Evolutionary conservation across 768 basidiomycete genomes (phyloP), one percentile per base, ranked within the genome.

Genomic region (Pilatotrama ljubarskyi): DNA sequence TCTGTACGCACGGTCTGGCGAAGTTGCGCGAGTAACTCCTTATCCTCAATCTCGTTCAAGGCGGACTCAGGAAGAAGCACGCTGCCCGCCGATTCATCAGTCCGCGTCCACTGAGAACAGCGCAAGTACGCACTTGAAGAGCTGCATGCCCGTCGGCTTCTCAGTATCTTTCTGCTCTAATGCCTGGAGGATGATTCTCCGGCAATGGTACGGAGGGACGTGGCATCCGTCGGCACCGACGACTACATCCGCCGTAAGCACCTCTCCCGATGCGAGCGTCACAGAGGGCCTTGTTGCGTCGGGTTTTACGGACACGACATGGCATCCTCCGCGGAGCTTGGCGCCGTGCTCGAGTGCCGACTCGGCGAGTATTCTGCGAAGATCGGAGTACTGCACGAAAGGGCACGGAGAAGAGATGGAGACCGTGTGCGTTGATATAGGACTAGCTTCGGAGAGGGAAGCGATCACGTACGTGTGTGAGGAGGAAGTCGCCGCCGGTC

Each of bases 401-500:
- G 41, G 42, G 13, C 14, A 38, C 17, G 29, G 15, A 29, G 32
- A 47, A n/a, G 53, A 9, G 1, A 35, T n/a, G 22, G 11, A 22
- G 18, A 18, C 9, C 17, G 26, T 20, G 17, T 29, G 41, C 32
- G 29, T 17, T 25, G n/a, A n/a, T 14, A 8, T 10, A 36, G 29
- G 18, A 26, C 17, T 32, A 11, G 18, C 29, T 10, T n/a, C 6
- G 48, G 51, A 5, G 20, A 44, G 13, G 24, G 47, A 8, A n/a
- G 1, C 5, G 29, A n/a, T 14, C 41, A 72, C 79, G 62, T 65
- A 82, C 83, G 59, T 81, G 77, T 63, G 78, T 77, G 57, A 74
- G 79, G 66, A 75, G 75, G 67, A 78, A 82, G 13, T 78, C 77
- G 1, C 79, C 82, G 10, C 80, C 79, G 0, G 77, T 75, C 58